Evolutionary conservation across 2,329 filamentous ascomycete genomes (phyloP).

Genomic region (Colletotrichum nymphaeae): DNA sequence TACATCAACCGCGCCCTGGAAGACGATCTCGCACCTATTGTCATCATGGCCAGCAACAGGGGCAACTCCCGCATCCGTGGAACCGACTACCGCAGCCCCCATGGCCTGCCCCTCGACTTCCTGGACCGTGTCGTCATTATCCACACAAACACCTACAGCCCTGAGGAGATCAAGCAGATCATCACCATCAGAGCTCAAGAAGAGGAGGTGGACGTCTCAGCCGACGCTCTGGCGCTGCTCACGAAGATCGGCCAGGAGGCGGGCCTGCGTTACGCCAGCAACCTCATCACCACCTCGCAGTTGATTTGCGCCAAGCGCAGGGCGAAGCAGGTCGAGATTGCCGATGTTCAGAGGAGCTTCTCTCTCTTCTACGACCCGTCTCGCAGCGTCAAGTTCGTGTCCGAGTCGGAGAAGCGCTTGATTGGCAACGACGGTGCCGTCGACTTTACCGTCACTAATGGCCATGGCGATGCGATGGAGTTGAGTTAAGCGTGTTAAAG

Average conservation of each 20-base stretch:
- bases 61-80: conserved; percentile 92
- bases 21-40: conserved; percentile 92
- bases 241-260: conserved; percentile 97
- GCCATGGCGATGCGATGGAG: conserved; percentile 65
- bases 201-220: conserved; percentile 91
- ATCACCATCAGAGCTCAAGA: conserved; percentile 92
- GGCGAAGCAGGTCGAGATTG: conserved; percentile 83
- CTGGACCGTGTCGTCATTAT: conserved; percentile 96
- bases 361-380: conserved; percentile 91
- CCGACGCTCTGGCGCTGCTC: conserved; percentile 90
- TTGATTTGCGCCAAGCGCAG: conserved; percentile 87
- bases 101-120: conserved; percentile 95
- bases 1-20: conserved; percentile 98
- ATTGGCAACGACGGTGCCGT: conserved; percentile 89
- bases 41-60: conserved; percentile 99
- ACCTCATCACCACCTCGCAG: conserved; percentile 95
- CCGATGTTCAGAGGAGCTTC: conserved; percentile 94
- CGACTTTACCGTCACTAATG: conserved; percentile 70
- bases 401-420: conserved; percentile 89
- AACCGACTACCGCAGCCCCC: conserved; percentile 91
- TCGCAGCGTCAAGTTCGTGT: conserved; percentile 90
- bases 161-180: conserved; percentile 92
- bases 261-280: conserved; percentile 94
- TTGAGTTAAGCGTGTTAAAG: conserved; percentile 48
- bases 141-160: conserved; percentile 86